Evolutionary conservation across 257 asterid genomes (phyloP).

Genomic region (Solanum tarijense): DNA sequence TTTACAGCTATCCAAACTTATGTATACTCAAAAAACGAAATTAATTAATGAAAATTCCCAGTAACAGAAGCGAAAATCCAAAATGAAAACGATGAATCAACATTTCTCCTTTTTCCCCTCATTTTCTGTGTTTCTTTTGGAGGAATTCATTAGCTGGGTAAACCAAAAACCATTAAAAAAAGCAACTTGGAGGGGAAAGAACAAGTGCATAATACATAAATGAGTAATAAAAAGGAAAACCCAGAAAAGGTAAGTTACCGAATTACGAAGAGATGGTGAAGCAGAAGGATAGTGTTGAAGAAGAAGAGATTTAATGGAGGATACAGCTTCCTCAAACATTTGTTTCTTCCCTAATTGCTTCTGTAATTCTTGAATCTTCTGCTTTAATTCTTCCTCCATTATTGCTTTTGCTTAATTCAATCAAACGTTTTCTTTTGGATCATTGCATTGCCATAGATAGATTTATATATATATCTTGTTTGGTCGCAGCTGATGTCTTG

Average conservation of each 20-base stretch:
- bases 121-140: background rate
- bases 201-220: background rate
- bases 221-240: background rate
- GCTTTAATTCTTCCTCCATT: constrained; percentile 51
- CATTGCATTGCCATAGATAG: background rate
- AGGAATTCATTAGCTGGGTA: background rate
- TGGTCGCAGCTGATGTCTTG: background rate
- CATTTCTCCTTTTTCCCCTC: background rate
- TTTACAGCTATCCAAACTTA: background rate
- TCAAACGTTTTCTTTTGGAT: background rate
- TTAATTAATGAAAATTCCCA: background rate
- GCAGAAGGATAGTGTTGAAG: constrained; percentile 59
- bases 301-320: constrained; percentile 60
- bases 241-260: constrained; percentile 24
- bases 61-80: background rate
- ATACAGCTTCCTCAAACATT: constrained; percentile 69
- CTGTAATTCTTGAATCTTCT: constrained; percentile 61
- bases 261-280: constrained; percentile 54
- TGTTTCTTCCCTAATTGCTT: constrained; percentile 69
- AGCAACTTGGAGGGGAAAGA: background rate
- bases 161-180: background rate
- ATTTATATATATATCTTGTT: background rate
- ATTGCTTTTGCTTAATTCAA: background rate
- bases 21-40: background rate
- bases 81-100: background rate